Evolutionary conservation across 2,329 filamentous ascomycete genomes (phyloP).

Genomic region (Huntiella bhutanensis): DNA sequence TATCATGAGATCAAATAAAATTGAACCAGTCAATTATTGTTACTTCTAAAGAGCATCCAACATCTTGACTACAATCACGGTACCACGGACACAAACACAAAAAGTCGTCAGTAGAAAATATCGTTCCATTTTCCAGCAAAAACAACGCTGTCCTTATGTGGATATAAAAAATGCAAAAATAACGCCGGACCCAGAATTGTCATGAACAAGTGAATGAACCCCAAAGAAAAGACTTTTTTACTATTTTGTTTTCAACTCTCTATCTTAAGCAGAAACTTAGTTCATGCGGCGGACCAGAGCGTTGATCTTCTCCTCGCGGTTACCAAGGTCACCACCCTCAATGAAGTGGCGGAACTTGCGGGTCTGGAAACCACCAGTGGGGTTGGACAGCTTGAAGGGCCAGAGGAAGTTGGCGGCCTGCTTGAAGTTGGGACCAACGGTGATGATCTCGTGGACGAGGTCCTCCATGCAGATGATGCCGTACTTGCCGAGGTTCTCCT

Average conservation of each 20-base stretch:
- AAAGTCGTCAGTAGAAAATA: conserved; percentile 5
- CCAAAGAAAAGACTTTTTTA: conserved; percentile 15
- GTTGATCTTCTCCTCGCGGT: conserved; percentile 98
- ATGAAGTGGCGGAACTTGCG: conserved; percentile 99
- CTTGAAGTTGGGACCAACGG: conserved; percentile 98
- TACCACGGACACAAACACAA: neutral
- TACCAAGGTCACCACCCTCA: conserved; percentile 94
- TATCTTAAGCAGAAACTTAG: conserved; percentile 30
- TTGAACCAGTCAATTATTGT: too few relatives aligned
- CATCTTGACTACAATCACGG: neutral
- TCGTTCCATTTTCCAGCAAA: conserved; percentile 6
- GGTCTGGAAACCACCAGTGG: conserved; percentile 84
- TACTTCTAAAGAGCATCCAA: too few relatives aligned
- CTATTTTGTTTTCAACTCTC: conserved; percentile 14
- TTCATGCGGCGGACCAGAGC: conserved; percentile 95
- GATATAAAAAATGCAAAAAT: conserved; percentile 3
- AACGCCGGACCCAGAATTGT: conserved; percentile 16
- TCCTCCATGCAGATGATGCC: conserved; percentile 99
- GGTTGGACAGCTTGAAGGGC: conserved; percentile 99
- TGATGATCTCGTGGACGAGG: conserved; percentile 97
- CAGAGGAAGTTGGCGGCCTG: conserved; percentile 98
- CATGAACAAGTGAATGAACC: conserved; percentile 12
- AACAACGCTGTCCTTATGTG: conserved; percentile 11
- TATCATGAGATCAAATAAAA: too few relatives aligned
- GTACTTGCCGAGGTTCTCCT: conserved; percentile 92